Conservation (phyloP, 177 flowering plant genomes). For the Vitis hybrid region DNA sequence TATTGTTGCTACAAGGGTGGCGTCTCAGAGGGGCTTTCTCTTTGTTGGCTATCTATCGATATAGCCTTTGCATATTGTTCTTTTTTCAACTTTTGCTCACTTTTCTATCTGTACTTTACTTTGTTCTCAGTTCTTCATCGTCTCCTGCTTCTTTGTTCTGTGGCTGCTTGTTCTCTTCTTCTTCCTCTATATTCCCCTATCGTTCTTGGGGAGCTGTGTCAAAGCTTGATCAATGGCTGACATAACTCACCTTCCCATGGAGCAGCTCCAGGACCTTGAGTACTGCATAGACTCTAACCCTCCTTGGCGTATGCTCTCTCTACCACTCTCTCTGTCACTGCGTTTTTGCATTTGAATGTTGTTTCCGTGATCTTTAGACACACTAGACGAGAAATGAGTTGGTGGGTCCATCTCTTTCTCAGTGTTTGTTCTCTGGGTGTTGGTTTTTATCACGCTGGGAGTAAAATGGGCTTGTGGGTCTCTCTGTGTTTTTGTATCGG, state of each 20-base stretch:
- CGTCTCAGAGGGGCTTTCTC: constrained; percentile 4
- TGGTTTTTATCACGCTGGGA: too few species aligned
- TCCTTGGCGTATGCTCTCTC: constrained; percentile 64
- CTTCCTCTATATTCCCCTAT: constrained; percentile 9
- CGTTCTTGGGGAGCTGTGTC: constrained; percentile 10
- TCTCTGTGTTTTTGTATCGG: not conserved
- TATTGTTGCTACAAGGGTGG: constrained; percentile 6
- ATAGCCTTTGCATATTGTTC: constrained; percentile 23
- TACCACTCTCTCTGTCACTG: constrained; percentile 13
- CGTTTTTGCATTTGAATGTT: constrained; percentile 1
- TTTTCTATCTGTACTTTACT: constrained; percentile 37
- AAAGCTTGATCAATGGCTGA: constrained; percentile 65
- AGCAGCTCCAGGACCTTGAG: constrained; percentile 90
- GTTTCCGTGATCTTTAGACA: too few species aligned
- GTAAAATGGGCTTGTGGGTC: too few species aligned
- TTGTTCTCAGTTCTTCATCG: constrained; percentile 26
- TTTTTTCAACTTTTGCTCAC: constrained; percentile 21
- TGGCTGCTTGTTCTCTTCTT: not conserved
- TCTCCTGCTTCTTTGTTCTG: constrained; percentile 7
- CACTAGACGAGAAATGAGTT: too few species aligned
- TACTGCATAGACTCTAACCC: constrained; percentile 94
- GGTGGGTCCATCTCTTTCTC: too few species aligned
- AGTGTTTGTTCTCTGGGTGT: too few species aligned
- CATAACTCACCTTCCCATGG: constrained; percentile 83
- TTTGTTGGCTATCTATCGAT: not conserved